Base-by-base conservation (phyloP, 1,284 basidiomycete genomes). In the Ustilago lituana region DNA sequence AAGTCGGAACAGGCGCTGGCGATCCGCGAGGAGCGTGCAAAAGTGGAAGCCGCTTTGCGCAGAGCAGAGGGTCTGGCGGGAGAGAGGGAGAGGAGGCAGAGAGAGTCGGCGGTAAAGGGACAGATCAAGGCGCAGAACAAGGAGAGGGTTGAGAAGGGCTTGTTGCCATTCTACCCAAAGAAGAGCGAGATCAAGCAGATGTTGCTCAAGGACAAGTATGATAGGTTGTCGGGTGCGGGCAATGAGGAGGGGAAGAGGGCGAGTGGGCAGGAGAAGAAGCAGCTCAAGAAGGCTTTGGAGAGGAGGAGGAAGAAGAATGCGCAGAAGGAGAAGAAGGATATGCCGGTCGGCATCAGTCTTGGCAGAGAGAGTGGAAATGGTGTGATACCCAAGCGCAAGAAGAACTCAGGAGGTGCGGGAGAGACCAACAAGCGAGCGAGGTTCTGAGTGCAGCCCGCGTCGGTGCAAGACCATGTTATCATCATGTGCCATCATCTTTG, bases 221-320 rank as follows among this genome's bases (percentile, higher is more conserved):
- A 70, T 20, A 36, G 63, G 1, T 49, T 77, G 37, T 43, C 66
- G 0, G 67, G 63, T n/a, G 35, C 19, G 0, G 51, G 39, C 15
- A 43, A 54, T 10, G 43, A 33, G 29, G 55, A 48, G 0, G 67
- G 55, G 0, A 55, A 54, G 29, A 48, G 23, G 45, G 57, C 52
- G 8, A 40, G 55, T 14, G 67, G 62, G 2, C 36, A 59, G 26
- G 54, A 62, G 48, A 69, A 68, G 64, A 65, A 71, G 31, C 92
- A 92, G 0, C 91, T 94, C 60, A 91, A 90, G 80, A 71, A 71
- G 52, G 91, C 89, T 2, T 88, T 95, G 36, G 92, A 93, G 78
- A 93, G 91, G 86, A 92, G 89, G 81, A 88, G 91, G 83, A 92
- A 88, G 83, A 95, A 94, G 85, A 85, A 90, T 20, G 87, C 87